Evolutionary conservation across 768 basidiomycete genomes (phyloP), one percentile per base, ranked within the genome.

Genomic region (Mycena kentingensis): DNA sequence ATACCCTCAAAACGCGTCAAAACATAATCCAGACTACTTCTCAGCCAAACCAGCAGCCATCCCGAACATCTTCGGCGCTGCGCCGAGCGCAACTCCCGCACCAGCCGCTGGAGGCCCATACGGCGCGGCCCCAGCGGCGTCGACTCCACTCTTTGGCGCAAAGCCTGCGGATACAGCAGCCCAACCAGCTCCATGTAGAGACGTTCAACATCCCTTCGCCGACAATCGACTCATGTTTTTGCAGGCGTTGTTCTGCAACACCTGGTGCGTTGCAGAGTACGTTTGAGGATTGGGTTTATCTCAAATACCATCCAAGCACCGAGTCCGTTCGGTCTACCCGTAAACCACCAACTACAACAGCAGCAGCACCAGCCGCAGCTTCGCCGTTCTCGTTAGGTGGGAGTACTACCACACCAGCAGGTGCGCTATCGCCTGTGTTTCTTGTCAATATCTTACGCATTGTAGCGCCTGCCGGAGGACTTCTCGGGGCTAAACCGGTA

Each of bases 121-220:
- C 39, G 55, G 58, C 48, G 54, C 31, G 31, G 16, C 31, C 16
- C 38, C 55, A 18, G 39, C 52, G n/a, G 41, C 61, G 13, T 15
- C 37, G n/a, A 42, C 41, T 12, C 26, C 41, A 24, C 18, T 42
- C 22, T 42, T 42, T 42, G 41, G 41, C 31, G 31, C 31, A 42
- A 77, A 76, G 58, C 69, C 73, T 42, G 62, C 71, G 13, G 62
- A 38, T 13, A 19, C 37, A 6, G 13, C 37, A 18, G 37, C 32
- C 11, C n/a, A n/a, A n/a, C n/a, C n/a, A n/a, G n/a, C n/a, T n/a
- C n/a, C n/a, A n/a, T n/a, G n/a, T n/a, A n/a, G n/a, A n/a, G n/a
- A n/a, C n/a, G n/a, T n/a, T n/a, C n/a, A n/a, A n/a, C n/a, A n/a
- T n/a, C n/a, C n/a, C n/a, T n/a, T n/a, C n/a, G n/a, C n/a, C n/a